Conservation (phyloP, 208 protist species). For the Balamuthia mandrillaris region DNA sequence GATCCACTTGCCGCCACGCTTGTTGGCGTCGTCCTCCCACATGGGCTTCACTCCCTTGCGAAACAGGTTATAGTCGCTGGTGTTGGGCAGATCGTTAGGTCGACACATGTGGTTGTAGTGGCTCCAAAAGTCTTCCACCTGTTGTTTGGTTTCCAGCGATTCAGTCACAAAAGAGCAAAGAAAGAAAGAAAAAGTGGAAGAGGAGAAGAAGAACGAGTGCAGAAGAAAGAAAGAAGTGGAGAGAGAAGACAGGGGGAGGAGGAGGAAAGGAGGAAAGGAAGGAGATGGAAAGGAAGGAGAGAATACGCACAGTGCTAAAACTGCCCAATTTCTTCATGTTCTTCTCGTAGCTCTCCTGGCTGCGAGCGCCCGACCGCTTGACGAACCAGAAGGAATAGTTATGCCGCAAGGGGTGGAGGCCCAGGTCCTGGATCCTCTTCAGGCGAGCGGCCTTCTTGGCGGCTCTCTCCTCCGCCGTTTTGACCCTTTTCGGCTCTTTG, state of each 20-base stretch:
- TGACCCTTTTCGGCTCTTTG: too few relatives aligned
- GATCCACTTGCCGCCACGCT: constrained; percentile 74
- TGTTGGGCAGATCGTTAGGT: constrained; percentile 64
- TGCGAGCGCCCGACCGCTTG: constrained; percentile 2
- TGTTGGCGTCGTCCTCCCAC: constrained; percentile 77
- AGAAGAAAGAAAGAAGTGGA: not conserved
- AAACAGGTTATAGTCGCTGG: constrained; percentile 75
- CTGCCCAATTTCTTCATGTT: constrained; percentile 24
- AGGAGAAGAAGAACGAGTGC: not conserved
- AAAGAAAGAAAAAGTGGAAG: not conserved
- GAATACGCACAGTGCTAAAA: constrained; percentile 16
- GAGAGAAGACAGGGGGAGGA: not conserved
- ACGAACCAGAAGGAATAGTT: constrained; percentile 35
- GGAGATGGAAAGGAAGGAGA: too few relatives aligned
- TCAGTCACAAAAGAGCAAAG: not conserved
- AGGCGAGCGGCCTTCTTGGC: too few relatives aligned
- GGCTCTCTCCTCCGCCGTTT: too few relatives aligned
- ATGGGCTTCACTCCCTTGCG: constrained; percentile 74
- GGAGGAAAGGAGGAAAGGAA: too few relatives aligned
- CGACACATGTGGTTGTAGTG: constrained; percentile 68
- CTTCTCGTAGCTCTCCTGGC: constrained; percentile 25
- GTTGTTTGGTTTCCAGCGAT: not conserved
- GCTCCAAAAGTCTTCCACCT: constrained; percentile 74
- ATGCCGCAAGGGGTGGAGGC: not conserved
- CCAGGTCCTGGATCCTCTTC: too few relatives aligned